phyloP scores from a whole-genome alignment of 225 moss, liverwort and hornwort species.

The Rhytidiadelphus loreus region DNA sequence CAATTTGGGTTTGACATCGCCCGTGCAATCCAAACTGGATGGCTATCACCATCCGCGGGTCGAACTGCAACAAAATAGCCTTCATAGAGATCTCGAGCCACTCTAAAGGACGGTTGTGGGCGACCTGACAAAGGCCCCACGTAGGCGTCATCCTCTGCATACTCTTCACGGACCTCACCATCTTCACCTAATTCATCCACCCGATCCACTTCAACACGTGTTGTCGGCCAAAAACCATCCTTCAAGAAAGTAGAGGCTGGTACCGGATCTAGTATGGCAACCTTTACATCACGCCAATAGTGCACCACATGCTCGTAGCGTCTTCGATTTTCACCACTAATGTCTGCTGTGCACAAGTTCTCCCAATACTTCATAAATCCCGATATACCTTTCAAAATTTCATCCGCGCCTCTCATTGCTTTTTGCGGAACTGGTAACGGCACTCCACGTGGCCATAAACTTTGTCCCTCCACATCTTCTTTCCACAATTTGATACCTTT shows the following conservation, averaged over 20 bases:
- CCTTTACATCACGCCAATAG: background rate
- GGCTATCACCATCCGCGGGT: too few species aligned
- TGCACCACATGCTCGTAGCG: accelerated
- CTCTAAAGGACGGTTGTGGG: too few species aligned
- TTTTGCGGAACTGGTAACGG: accelerated
- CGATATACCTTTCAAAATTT: accelerated
- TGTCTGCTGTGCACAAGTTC: accelerated
- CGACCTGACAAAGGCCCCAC: accelerated
- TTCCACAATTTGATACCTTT: background rate
- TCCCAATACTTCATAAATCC: background rate
- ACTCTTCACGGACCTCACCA: too few species aligned
- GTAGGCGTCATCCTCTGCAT: too few species aligned
- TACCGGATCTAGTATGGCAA: accelerated
- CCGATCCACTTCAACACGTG: accelerated
- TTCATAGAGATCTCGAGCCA: too few species aligned
- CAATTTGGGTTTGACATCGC: too few species aligned
- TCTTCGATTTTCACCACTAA: accelerated
- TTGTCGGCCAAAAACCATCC: too few species aligned
- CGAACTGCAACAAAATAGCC: too few species aligned
- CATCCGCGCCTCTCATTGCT: background rate
- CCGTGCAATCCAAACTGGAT: too few species aligned
- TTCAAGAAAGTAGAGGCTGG: too few species aligned
- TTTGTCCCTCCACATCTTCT: accelerated
- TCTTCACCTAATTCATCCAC: accelerated
- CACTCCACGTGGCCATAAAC: accelerated